Conservation (phyloP, 345 rosid species). For the Citrus unshiu region DNA sequence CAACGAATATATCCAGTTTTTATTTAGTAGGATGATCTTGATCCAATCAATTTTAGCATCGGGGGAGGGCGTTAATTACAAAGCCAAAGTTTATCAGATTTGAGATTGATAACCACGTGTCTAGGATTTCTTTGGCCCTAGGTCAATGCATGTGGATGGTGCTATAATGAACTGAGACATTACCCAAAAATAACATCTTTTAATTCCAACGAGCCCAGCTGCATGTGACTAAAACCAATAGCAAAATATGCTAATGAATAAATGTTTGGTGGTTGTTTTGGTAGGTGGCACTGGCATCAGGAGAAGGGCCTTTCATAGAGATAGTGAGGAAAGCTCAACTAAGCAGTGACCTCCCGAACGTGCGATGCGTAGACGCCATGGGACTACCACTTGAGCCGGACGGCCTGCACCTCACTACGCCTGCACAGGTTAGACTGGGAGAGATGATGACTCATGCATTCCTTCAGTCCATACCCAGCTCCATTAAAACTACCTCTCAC, state of each 20-base stretch:
- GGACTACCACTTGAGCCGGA: constrained; percentile 69
- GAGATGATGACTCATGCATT: constrained; percentile 57
- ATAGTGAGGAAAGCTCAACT: constrained; percentile 68
- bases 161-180: not conserved
- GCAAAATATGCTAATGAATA: not conserved
- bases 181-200: not conserved
- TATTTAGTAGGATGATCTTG: too few relatives aligned
- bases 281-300: constrained; percentile 76
- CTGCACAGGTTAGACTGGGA: constrained; percentile 65
- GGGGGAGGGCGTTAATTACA: not conserved
- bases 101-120: not conserved
- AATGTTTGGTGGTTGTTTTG: constrained; percentile 8
- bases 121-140: not conserved
- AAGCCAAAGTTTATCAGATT: not conserved
- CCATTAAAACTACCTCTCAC: not conserved
- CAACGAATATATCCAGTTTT: not conserved
- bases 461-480: constrained; percentile 20
- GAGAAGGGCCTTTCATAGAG: constrained; percentile 45
- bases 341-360: constrained; percentile 39
- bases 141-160: too few relatives aligned
- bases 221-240: not conserved
- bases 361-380: constrained; percentile 64
- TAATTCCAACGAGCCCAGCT: not conserved
- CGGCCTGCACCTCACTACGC: constrained; percentile 69
- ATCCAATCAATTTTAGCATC: not conserved